Evolutionary conservation across 352 stramenopile species (phyloP).

Genomic region (Labyrinthula sp.): DNA sequence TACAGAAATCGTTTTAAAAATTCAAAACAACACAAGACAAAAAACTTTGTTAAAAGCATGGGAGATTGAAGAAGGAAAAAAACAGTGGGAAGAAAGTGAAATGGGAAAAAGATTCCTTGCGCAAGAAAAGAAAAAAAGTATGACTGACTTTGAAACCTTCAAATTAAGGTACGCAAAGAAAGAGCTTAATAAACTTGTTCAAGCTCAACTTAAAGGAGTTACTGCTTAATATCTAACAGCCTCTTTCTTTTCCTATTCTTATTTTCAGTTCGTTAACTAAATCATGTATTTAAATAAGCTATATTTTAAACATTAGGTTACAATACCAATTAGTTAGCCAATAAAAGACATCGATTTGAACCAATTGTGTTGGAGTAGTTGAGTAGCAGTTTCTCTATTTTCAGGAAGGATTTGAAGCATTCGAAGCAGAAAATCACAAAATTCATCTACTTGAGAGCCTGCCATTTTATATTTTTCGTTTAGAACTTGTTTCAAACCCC

Average conservation of each 20-base stretch:
- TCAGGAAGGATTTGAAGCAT: conserved; percentile 68
- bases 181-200: too few species aligned
- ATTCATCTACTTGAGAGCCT: conserved; percentile 50
- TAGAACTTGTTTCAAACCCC: conserved; percentile 82
- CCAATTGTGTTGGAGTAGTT: conserved; percentile 82
- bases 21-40: conserved; percentile 72
- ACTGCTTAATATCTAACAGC: too few species aligned
- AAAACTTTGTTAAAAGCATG: conserved; percentile 78
- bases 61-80: conserved; percentile 54
- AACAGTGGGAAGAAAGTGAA: conserved; percentile 76
- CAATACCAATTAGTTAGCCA: conserved; percentile 5
- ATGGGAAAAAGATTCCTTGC: conserved; percentile 94
- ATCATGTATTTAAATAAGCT: too few species aligned
- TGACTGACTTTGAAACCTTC: conserved; percentile 97
- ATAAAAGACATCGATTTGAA: conserved; percentile 36
- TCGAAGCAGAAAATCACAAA: conserved; percentile 74
- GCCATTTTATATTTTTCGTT: conserved; percentile 83
- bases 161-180: conserved; percentile 98
- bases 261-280: too few species aligned
- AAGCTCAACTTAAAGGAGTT: too few species aligned
- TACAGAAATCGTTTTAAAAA: conserved; percentile 83
- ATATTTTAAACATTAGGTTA: too few species aligned
- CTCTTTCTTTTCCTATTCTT: too few species aligned
- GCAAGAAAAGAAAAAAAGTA: conserved; percentile 74
- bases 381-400: conserved; percentile 63